Evolutionary conservation across 2,329 filamentous ascomycete species (phyloP), one percentile per base, ranked within the genome.

Genomic region (Tolypocladium tropicale): DNA sequence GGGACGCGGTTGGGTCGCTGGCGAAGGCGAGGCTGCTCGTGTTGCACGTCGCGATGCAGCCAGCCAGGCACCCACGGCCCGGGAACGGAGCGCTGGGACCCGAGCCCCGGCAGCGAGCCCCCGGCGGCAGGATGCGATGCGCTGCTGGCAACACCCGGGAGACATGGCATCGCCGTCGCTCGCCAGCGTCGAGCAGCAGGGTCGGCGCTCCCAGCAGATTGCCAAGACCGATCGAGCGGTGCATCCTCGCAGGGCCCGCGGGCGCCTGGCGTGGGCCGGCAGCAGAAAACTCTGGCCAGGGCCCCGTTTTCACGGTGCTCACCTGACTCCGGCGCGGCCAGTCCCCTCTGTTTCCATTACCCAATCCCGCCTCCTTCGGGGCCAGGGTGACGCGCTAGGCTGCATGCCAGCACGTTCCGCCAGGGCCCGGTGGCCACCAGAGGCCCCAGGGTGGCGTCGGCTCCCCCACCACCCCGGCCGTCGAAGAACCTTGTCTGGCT

Each of bases 291-390:
- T 48, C 25, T 48, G 30, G 33, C 49, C 32, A 34, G 49, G 49
- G 10, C 50, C 25, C 37, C 52, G 25, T 41, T 39, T 41, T 30
- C 36, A 11, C 36, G 25, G 32, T 52, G 59, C 56, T 61, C 59
- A 61, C 53, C 57, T 61, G 59, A 59, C 59, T 52, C 41, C 48
- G 4, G 28, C 39, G 12, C 12, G 49, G 33, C 46, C 54, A 34
- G 28, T 49, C 10, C n/a, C n/a, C 36, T 53, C 16, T 50, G 55
- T 61, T 61, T 59, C 49, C 56, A 61, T 61, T 61, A 61, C 59
- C 37, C 53, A 61, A 61, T 58, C 52, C 25, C 52, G 37, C 50
- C 54, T 41, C 39, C 0, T 54, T 46, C 41, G 33, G 34, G 36
- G 50, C 55, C 37, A 55, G 51, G 54, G 12, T 25, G 50, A 14